Conservation (phyloP, 768 basidiomycete genomes). For the Xerocomus potaroensis region DNA sequence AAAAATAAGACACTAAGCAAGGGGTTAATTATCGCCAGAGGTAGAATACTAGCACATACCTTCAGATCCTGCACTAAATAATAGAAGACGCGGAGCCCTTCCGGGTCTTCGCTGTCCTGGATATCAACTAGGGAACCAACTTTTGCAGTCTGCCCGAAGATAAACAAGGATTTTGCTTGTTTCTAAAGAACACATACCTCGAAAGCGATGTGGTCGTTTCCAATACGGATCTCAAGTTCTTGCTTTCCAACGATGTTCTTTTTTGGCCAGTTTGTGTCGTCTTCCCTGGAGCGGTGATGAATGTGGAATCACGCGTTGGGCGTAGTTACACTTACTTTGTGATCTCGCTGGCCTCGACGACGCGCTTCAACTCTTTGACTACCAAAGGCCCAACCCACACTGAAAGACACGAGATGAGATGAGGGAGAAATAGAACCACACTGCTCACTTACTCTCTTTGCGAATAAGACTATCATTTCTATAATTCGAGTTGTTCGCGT, state of each 20-base stretch:
- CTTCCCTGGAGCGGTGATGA: constrained; percentile 64
- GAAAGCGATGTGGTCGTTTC: constrained; percentile 94
- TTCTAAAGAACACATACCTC: constrained; percentile 54
- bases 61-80: constrained; percentile 98
- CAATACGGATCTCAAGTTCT: constrained; percentile 91
- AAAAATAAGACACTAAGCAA: constrained; percentile 86
- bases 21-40: background rate
- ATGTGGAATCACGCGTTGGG: background rate
- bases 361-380: constrained; percentile 90
- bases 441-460: constrained; percentile 83
- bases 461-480: constrained; percentile 95
- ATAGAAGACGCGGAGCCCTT: constrained; percentile 96
- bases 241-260: constrained; percentile 99
- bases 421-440: background rate
- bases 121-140: constrained; percentile 97
- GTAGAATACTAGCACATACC: constrained; percentile 39
- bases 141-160: constrained; percentile 80
- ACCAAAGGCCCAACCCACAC: constrained; percentile 95
- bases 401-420: constrained; percentile 29
- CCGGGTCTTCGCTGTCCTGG: constrained; percentile 94
- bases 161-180: background rate
- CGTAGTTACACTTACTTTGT: constrained; percentile 57
- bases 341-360: constrained; percentile 91
- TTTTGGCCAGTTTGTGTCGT: constrained; percentile 98
- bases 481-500: constrained; percentile 99